Percentiles rank a stretch among this genome's conserved stretches.
phyloP scores from a whole-genome alignment of 2,329 filamentous ascomycete species.

The Eurotiales sp. region DNA sequence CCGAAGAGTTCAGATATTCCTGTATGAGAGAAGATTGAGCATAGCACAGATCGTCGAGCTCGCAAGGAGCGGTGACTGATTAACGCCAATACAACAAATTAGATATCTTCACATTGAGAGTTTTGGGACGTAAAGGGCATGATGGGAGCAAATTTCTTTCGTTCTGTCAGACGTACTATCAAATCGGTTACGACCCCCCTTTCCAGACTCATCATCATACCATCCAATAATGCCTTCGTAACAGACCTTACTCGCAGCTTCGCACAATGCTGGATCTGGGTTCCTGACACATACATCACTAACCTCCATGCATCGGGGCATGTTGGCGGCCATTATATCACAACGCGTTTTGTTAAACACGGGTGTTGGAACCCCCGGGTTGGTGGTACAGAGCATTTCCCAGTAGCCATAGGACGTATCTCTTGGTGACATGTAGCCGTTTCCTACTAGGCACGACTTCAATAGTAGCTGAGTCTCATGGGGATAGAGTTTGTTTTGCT shows the following conservation, averaged over 20 bases:
- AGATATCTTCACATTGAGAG: no score
- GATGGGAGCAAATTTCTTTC: no score
- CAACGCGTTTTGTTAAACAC: constrained; percentile 43
- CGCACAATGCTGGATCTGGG: constrained; percentile 42
- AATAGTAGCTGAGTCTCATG: constrained; percentile 39
- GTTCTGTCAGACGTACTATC: constrained; percentile 34
- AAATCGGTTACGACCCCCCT: constrained; percentile 41
- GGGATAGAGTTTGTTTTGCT: constrained; percentile 40
- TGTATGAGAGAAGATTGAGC: constrained; percentile 25
- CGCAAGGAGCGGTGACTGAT: constrained; percentile 26
- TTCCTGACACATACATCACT: constrained; percentile 35
- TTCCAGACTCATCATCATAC: constrained; percentile 40
- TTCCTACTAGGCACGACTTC: constrained; percentile 43
- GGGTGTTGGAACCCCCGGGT: constrained; percentile 37
- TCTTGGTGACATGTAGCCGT: constrained; percentile 37
- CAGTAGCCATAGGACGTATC: constrained; percentile 41
- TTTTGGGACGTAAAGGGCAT: no score
- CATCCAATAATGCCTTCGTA: constrained; percentile 35
- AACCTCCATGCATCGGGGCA: constrained; percentile 43
- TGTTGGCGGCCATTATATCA: constrained; percentile 42
- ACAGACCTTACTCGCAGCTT: constrained; percentile 35
- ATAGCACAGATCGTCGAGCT: constrained; percentile 7
- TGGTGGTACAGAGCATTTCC: constrained; percentile 44
- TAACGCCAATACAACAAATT: no score
- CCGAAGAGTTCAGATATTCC: constrained; percentile 31